Percentiles rank a stretch among this genome's conserved stretches.
phyloP scores from a whole-genome alignment of 805 yeast genomes.

The Yamadazyma paraphyllophila region DNA sequence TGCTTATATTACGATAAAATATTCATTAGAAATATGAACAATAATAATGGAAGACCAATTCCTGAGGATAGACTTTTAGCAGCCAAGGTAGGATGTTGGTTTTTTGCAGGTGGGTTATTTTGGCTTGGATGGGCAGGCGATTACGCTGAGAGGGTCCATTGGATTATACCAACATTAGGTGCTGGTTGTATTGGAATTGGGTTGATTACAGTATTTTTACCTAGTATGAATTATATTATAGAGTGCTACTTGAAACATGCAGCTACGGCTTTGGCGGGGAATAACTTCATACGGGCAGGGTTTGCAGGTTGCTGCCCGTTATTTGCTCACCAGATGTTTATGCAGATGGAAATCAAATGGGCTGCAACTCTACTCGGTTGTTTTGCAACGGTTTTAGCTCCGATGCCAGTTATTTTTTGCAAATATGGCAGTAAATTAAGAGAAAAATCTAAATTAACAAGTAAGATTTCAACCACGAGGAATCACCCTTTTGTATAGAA shows the following conservation, averaged over 20 bases:
- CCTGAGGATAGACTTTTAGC: constrained; percentile 83
- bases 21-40: constrained; percentile 46
- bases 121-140: constrained; percentile 91
- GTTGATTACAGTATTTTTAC: constrained; percentile 55
- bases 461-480: too few species aligned
- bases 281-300: constrained; percentile 55
- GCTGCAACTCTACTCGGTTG: constrained; percentile 55
- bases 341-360: constrained; percentile 50
- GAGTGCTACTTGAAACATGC: constrained; percentile 58
- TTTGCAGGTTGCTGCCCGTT: constrained; percentile 64
- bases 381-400: constrained; percentile 49
- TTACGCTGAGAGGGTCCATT: constrained; percentile 66
- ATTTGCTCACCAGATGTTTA: constrained; percentile 53
- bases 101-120: constrained; percentile 74
- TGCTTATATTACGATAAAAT: constrained; percentile 55
- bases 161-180: constrained; percentile 62
- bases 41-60: constrained; percentile 53
- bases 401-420: constrained; percentile 56
- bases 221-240: constrained; percentile 57
- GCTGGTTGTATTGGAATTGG: constrained; percentile 45
- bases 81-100: constrained; percentile 68
- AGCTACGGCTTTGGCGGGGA: constrained; percentile 65
- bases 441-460: constrained; percentile 12
- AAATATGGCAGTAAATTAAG: constrained; percentile 42
- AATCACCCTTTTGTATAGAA: constrained; percentile 2